Evolutionary conservation across 768 basidiomycete genomes (phyloP).

Genomic region (Suillus brevipes): DNA sequence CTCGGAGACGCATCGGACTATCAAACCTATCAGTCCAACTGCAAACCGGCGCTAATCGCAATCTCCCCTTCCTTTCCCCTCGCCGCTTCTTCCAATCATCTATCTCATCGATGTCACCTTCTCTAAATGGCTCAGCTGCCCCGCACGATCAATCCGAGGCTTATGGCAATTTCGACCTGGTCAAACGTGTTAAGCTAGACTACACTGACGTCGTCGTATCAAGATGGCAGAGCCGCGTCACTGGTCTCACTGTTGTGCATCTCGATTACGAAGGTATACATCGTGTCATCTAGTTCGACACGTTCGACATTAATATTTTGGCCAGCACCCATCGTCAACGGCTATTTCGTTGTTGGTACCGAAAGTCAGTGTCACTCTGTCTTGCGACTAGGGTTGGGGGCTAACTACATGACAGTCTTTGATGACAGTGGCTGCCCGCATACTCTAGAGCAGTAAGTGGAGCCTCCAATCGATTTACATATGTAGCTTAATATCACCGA

Average conservation of each 20-base stretch:
- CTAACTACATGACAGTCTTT: conserved; percentile 58
- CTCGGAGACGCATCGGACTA: conserved; percentile 13
- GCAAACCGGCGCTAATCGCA: conserved; percentile 4
- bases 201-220: conserved; percentile 79
- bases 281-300: conserved; percentile 6
- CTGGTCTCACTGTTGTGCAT: conserved; percentile 89
- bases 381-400: background rate
- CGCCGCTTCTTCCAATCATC: conserved; percentile 15
- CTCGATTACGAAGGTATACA: conserved; percentile 81
- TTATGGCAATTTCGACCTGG: conserved; percentile 82
- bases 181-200: conserved; percentile 73
- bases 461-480: background rate
- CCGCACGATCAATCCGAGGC: conserved; percentile 27
- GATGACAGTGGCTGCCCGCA: conserved; percentile 95
- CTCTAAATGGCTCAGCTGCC: conserved; percentile 21
- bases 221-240: conserved; percentile 85
- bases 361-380: conserved; percentile 62
- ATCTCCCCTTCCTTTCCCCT: conserved; percentile 8
- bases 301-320: conserved; percentile 17
- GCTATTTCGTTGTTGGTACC: conserved; percentile 86
- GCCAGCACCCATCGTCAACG: conserved; percentile 83
- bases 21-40: background rate
- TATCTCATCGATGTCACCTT: conserved; percentile 31
- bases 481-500: conserved; percentile 4
- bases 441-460: conserved; percentile 87